These are phyloP conservation scores for Gossypium thurberi DNA, from an alignment of 345 rosid species.

Conservation along the genomic window DNA sequence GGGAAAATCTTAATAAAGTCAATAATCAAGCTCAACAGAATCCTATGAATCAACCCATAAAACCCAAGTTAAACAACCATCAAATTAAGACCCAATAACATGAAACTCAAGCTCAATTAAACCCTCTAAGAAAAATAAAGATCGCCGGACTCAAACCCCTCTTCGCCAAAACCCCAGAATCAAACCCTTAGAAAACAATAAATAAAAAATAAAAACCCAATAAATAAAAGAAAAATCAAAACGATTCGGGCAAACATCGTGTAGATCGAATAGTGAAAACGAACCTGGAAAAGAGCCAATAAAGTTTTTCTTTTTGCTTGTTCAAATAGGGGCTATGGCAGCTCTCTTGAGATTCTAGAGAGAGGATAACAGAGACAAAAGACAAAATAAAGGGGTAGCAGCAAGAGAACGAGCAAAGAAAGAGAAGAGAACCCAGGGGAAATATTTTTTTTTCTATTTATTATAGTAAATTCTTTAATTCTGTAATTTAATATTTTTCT, in stretches of 20 bases:
- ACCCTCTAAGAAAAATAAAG: conserved; percentile 21
- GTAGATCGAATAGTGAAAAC: conserved; percentile 40
- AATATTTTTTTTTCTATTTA: conserved; percentile 9
- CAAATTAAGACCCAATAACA: conserved; percentile 17
- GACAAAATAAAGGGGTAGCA: conserved; percentile 20
- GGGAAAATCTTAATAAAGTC: conserved; percentile 7
- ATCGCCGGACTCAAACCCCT: conserved; percentile 23
- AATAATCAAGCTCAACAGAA: conserved; percentile 15
- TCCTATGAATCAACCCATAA: conserved; percentile 11
- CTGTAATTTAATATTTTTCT: not conserved
- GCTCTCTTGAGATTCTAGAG: conserved; percentile 44
- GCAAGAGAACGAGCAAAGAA: conserved; percentile 27
- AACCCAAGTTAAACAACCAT: conserved; percentile 7
- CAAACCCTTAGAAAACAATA: conserved; percentile 32
- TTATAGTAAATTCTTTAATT: not conserved
- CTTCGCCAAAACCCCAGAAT: conserved; percentile 28
- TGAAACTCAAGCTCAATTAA: conserved; percentile 19
- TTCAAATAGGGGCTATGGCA: conserved; percentile 35
- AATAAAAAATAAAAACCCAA: conserved; percentile 1
- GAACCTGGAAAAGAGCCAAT: conserved; percentile 32
- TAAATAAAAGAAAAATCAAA: not conserved
- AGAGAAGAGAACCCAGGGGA: conserved; percentile 21
- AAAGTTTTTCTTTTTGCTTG: conserved; percentile 18
- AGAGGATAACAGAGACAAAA: conserved; percentile 19
- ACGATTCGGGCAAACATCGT: conserved; percentile 13